Conservation (phyloP, 345 rosid genomes). For the Syzygium oleosum region DNA sequence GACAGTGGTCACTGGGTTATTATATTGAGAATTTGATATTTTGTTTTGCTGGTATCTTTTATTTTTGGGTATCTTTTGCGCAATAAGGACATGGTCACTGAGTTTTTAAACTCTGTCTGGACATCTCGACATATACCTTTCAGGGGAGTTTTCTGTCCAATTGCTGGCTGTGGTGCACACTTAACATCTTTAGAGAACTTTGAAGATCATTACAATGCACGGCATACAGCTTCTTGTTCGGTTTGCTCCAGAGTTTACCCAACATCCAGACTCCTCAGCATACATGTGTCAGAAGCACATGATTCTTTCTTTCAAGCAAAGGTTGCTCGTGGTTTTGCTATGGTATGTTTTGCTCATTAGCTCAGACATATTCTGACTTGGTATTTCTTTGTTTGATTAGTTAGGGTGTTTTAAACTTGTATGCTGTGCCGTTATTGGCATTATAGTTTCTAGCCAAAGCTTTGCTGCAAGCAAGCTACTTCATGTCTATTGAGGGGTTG, state of each 20-base stretch:
- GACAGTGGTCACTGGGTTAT: not conserved
- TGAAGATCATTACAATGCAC: constrained; percentile 84
- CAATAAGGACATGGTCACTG: not conserved
- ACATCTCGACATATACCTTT: constrained; percentile 1
- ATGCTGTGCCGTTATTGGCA: not conserved
- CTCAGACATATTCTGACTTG: not conserved
- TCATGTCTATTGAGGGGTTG: not conserved
- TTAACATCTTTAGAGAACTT: constrained; percentile 60
- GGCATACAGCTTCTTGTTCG: constrained; percentile 89
- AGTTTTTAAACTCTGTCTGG: not conserved
- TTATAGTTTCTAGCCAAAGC: not conserved
- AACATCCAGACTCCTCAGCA: constrained; percentile 67
- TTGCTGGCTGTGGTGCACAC: constrained; percentile 65
- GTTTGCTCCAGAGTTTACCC: constrained; percentile 86
- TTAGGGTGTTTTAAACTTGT: not conserved
- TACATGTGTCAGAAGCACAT: constrained; percentile 87
- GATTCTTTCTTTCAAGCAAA: constrained; percentile 96
- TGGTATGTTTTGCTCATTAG: constrained; percentile 37
- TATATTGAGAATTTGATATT: not conserved
- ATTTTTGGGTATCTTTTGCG: not conserved
- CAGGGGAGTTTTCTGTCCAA: constrained; percentile 77
- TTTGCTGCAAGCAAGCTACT: not conserved
- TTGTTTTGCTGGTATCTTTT: not conserved
- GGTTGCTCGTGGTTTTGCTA: constrained; percentile 76
- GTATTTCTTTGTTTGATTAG: not conserved